These are phyloP conservation scores for Pseudogymnoascus sp. DNA, from an alignment of 2,329 filamentous ascomycete species.

Conservation along the genomic window DNA sequence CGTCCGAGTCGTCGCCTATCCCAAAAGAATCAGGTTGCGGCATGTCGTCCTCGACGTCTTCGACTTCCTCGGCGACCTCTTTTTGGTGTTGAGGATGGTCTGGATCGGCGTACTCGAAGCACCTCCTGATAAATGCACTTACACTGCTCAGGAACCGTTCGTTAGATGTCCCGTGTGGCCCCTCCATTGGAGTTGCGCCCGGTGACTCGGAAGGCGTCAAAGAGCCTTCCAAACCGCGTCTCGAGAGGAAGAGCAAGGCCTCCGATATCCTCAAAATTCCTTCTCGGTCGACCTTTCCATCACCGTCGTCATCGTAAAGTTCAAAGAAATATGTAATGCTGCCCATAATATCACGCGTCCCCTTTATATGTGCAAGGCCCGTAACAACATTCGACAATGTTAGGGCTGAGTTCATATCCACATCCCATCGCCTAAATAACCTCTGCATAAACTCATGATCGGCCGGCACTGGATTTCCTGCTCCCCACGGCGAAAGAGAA, in stretches of 20 bases:
- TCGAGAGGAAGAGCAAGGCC: constrained; percentile 82
- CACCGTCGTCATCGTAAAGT: constrained; percentile 85
- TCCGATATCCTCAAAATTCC: constrained; percentile 93
- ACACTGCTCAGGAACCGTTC: constrained; percentile 89
- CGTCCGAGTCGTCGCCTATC: constrained; percentile 66
- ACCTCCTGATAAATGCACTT: constrained; percentile 89
- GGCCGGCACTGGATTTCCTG: constrained; percentile 59
- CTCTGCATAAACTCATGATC: constrained; percentile 92
- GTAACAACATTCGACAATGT: constrained; percentile 88
- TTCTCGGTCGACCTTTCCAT: constrained; percentile 88
- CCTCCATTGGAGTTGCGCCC: constrained; percentile 17
- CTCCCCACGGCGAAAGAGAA: constrained; percentile 44
- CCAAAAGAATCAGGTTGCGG: constrained; percentile 54
- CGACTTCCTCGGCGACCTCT: constrained; percentile 19
- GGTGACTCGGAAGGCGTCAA: constrained; percentile 34
- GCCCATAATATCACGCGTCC: constrained; percentile 91
- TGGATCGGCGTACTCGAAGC: constrained; percentile 96
- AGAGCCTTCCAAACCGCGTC: constrained; percentile 73
- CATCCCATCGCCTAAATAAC: constrained; percentile 83
- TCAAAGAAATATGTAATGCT: constrained; percentile 98
- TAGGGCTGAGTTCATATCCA: constrained; percentile 65
- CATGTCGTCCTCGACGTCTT: constrained; percentile 27
- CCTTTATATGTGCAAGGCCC: constrained; percentile 84
- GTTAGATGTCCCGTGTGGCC: constrained; percentile 56
- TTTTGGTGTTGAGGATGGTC: constrained; percentile 62